Evolutionary conservation across 371 early-diverging fungal species (phyloP).

Genomic region (Apophysomyces elegans): DNA sequence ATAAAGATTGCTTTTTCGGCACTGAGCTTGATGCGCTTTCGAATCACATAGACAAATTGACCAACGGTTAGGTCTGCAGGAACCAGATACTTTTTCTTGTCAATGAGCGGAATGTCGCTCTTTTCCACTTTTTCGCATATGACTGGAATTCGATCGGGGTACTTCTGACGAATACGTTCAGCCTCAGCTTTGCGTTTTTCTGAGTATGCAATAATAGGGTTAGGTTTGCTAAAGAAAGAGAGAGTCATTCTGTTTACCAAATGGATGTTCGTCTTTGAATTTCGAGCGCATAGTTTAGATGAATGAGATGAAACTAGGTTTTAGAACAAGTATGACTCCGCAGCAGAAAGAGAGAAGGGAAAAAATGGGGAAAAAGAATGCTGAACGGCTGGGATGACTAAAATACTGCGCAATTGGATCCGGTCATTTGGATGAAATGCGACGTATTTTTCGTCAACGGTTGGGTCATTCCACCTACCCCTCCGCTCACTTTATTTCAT

Average conservation of each 20-base stretch:
- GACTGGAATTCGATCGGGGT: constrained; percentile 96
- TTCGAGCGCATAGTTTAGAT: constrained; percentile 77
- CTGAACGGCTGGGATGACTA: no score
- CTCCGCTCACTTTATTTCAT: no score
- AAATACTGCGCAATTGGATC: no score
- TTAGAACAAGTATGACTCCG: no score
- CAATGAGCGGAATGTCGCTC: constrained; percentile 93
- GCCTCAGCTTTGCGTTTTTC: constrained; percentile 97
- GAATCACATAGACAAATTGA: constrained; percentile 96
- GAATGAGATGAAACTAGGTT: no score
- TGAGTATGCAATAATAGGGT: constrained; percentile 32
- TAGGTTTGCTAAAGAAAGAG: not conserved
- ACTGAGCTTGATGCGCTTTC: constrained; percentile 90
- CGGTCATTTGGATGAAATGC: no score
- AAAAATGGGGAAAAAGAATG: no score
- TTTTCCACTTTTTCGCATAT: constrained; percentile 97
- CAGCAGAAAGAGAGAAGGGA: no score
- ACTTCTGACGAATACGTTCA: constrained; percentile 94
- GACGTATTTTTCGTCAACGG: no score
- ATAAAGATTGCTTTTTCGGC: constrained; percentile 98
- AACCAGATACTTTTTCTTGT: constrained; percentile 98
- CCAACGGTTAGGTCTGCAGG: constrained; percentile 97
- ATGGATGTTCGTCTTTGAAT: constrained; percentile 97
- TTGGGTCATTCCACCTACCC: no score
- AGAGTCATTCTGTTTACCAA: constrained; percentile 62